Evolutionary conservation across 2,329 filamentous ascomycete species (phyloP), one percentile per base, ranked within the genome.

Genomic region (Pyrenochaeta sp.): DNA sequence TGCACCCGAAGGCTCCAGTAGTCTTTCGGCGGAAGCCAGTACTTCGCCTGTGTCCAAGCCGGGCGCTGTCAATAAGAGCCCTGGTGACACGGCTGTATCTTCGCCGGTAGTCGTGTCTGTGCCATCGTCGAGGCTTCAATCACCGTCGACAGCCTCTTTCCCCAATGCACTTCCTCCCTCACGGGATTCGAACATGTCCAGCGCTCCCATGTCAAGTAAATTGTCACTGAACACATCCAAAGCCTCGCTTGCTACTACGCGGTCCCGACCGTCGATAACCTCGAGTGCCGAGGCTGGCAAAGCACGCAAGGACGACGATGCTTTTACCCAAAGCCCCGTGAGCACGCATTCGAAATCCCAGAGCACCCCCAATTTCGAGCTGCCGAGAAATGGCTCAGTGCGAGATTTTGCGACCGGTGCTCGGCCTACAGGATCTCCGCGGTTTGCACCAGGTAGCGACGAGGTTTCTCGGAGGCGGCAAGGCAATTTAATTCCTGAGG

Each of bases 111-210:
- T 75, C 19, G 65, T 75, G 30, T 77, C 77, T 5, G 64, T 71
- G 49, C 67, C 76, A 15, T 71, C 74, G 0, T 79, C 78, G 28
- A 67, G 73, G 48, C 58, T 78, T 52, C 76, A 79, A 50, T 80
- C 78, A 27, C 78, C 78, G 10, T 67, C 77, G n/a, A 65, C 67
- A 12, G 52, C 74, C 46, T 70, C 61, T 36, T 78, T 80, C 52
- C 67, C 72, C n/a, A 77, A 79, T 19, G 55, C 64, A 4, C 68
- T 68, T 3, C 73, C 73, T 12, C 68, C 69, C n/a, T 74, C 73
- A n/a, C 72, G 72, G 28, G 73, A 72, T 52, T 76, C 75, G 42
- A 75, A 68, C 54, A 52, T 67, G 3, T 75, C 75, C 2, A 72
- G 39, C 55, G 61, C 69, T 42, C 67, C 71, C 6, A 52, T 70